These are phyloP conservation scores for Prillingera fragicola DNA, from an alignment of 1,284 basidiomycete genomes.

Conservation along the genomic window DNA sequence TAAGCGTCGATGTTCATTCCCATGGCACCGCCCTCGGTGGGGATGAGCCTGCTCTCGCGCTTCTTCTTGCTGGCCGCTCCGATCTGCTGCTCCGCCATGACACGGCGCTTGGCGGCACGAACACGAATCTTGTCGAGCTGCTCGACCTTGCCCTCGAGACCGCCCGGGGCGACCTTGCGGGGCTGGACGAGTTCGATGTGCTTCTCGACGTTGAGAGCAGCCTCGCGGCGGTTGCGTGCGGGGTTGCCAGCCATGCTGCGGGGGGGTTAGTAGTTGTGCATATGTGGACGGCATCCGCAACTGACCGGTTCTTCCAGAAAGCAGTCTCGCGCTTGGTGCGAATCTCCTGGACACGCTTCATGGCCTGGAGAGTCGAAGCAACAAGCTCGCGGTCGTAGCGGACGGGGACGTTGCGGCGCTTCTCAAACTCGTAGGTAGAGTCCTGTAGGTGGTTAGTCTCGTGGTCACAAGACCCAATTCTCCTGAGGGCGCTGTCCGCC, in stretches of 20 bases:
- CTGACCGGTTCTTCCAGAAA: slow-evolving; percentile 92
- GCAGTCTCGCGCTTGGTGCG: slow-evolving; percentile 83
- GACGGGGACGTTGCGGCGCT: slow-evolving; percentile 94
- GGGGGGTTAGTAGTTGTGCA: neutral
- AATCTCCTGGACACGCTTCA: slow-evolving; percentile 94
- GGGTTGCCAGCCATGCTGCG: slow-evolving; percentile 68
- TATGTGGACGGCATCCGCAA: slow-evolving; percentile 7
- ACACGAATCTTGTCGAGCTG: slow-evolving; percentile 75
- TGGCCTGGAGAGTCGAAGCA: slow-evolving; percentile 90
- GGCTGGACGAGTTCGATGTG: slow-evolving; percentile 68
- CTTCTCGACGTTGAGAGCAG: slow-evolving; percentile 54
- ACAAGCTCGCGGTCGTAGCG: slow-evolving; percentile 95
- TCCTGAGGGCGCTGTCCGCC: too few species aligned
- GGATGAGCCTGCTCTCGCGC: slow-evolving; percentile 60
- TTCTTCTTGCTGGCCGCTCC: slow-evolving; percentile 54
- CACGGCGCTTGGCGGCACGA: slow-evolving; percentile 56
- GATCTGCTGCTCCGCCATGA: slow-evolving; percentile 39
- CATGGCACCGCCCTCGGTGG: slow-evolving; percentile 48
- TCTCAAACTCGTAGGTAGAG: slow-evolving; percentile 98
- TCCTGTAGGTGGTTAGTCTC: slow-evolving; percentile 59
- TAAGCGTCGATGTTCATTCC: slow-evolving; percentile 47
- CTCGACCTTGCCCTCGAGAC: slow-evolving; percentile 34
- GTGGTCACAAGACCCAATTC: neutral
- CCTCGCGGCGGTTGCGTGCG: slow-evolving; percentile 35
- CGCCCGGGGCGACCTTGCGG: slow-evolving; percentile 49